Evolutionary conservation across 2,329 filamentous ascomycete species (phyloP), one percentile per base, ranked within the genome.

Genomic region (Colletotrichum sp.): DNA sequence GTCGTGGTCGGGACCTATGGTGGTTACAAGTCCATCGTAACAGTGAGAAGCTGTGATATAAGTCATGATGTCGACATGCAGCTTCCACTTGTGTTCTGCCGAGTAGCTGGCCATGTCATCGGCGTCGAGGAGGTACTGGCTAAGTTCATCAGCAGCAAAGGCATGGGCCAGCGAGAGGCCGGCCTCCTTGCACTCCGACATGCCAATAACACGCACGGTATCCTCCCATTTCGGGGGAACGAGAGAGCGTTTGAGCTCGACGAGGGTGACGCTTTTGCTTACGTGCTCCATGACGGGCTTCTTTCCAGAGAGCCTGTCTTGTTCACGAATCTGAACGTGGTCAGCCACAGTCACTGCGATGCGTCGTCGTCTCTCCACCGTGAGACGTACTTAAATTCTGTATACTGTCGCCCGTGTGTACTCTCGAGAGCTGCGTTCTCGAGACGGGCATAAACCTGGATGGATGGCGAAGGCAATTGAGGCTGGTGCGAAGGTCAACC

Each of bases 21-120:
- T 92, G 62, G 94, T 93, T 71, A 95, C 95, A 75, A 95, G 84
- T 72, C 95, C 95, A 79, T 93, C 93, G 81, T 94, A 89, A 84
- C 92, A 92, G 83, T 96, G 94, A 76, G 94, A 92, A 74, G 95
- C 94, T 66, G 93, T 93, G 79, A 95, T 90, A 84, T 95, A 96
- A 79, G 92, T 93, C 88, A 96, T 91, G 80, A 96, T 93, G 82
- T 93, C 90, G 79, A 94, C 89, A 84, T 97, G 95, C 62, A 97
- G 88, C 79, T 92, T 91, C 93, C 94, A 97, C 82, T 93, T 93
- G 82, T 92, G 88, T 83, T 95, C 91, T 81, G 92, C 89, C 64
- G 91, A 89, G 85, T 90, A 91, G 77, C 88, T 84, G 77, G 88
- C 88, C 85, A 92, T 90, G 82, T 95, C 94, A 75, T 93, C 92